phyloP scores from a whole-genome alignment of 2,329 filamentous ascomycete genomes.

The Neonectria faginata region DNA sequence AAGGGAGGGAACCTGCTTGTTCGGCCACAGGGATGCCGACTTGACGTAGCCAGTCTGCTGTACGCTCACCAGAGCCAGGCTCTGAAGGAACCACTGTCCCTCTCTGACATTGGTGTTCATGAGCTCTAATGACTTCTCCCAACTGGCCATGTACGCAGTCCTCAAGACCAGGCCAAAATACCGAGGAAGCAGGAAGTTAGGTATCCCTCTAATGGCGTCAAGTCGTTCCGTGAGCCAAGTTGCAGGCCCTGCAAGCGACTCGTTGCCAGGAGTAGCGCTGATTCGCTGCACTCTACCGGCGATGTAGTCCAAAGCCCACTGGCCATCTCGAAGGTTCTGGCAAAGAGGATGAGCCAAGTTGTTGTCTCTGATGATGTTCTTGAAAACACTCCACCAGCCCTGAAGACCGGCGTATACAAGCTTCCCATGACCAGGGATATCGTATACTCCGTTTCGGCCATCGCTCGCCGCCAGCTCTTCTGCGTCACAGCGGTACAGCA shows the following conservation, averaged over 20 bases:
- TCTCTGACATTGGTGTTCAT: slow-evolving; percentile 82
- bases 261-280: slow-evolving; percentile 71
- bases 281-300: slow-evolving; percentile 81
- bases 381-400: slow-evolving; percentile 96
- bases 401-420: slow-evolving; percentile 97
- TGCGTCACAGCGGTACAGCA: slow-evolving; percentile 90
- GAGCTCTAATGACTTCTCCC: slow-evolving; percentile 80
- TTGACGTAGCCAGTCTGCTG: slow-evolving; percentile 91
- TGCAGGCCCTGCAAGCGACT: slow-evolving; percentile 72
- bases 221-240: slow-evolving; percentile 87
- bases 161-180: slow-evolving; percentile 93
- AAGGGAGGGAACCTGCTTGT: slow-evolving; percentile 84
- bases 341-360: slow-evolving; percentile 93
- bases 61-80: slow-evolving; percentile 88
- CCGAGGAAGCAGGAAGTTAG: slow-evolving; percentile 88
- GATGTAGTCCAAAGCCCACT: slow-evolving; percentile 94
- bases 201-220: slow-evolving; percentile 84
- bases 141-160: slow-evolving; percentile 87
- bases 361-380: slow-evolving; percentile 87
- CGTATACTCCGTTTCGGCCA: slow-evolving; percentile 87
- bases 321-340: slow-evolving; percentile 89
- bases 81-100: slow-evolving; percentile 90
- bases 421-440: slow-evolving; percentile 84
- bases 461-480: slow-evolving; percentile 85
- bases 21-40: slow-evolving; percentile 90